Conservation (phyloP, 2,329 filamentous ascomycete genomes). For the Ilyonectria sp. region DNA sequence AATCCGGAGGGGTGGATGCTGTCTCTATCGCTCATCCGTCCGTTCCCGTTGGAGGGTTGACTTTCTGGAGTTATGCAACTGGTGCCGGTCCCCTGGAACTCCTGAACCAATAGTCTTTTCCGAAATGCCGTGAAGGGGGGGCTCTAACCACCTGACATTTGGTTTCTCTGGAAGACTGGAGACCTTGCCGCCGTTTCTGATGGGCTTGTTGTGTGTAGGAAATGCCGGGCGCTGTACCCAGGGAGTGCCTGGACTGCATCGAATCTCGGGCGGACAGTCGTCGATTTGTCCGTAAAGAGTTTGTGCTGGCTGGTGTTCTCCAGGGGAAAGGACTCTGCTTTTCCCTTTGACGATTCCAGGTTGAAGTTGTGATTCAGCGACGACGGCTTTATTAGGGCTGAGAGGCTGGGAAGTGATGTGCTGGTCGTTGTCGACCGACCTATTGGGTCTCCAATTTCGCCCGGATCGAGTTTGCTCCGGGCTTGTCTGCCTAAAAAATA, state of each 20-base stretch:
- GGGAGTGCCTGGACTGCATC: conserved; percentile 17
- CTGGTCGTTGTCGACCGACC: conserved; percentile 25
- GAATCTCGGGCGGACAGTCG: conserved; percentile 28
- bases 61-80: conserved; percentile 12
- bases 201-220: conserved; percentile 24
- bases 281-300: conserved; percentile 36
- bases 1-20: conserved; percentile 15
- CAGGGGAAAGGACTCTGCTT: conserved; percentile 5
- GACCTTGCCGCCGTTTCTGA: conserved; percentile 10
- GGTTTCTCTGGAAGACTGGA: conserved; percentile 10
- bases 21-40: conserved; percentile 20
- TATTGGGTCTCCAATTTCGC: conserved; percentile 25
- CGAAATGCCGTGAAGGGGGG: conserved; percentile 25
- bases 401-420: conserved; percentile 18
- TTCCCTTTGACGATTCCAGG: conserved; percentile 23
- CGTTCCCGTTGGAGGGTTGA: conserved; percentile 13
- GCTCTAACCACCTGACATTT: conserved; percentile 27
- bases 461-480: conserved; percentile 31
- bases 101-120: conserved; percentile 4
- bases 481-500: conserved; percentile 57
- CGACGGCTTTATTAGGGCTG: conserved; percentile 7
- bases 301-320: conserved; percentile 4
- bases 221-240: conserved; percentile 14
- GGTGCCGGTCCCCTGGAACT: conserved; percentile 11
- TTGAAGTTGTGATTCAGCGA: conserved; percentile 20